A percentile compares a stretch with the other conserved stretches of the same genome.
These are phyloP conservation scores for Yamadazyma blattariae DNA, from an alignment of 1,139 yeast genomes.

Conservation along the genomic window DNA sequence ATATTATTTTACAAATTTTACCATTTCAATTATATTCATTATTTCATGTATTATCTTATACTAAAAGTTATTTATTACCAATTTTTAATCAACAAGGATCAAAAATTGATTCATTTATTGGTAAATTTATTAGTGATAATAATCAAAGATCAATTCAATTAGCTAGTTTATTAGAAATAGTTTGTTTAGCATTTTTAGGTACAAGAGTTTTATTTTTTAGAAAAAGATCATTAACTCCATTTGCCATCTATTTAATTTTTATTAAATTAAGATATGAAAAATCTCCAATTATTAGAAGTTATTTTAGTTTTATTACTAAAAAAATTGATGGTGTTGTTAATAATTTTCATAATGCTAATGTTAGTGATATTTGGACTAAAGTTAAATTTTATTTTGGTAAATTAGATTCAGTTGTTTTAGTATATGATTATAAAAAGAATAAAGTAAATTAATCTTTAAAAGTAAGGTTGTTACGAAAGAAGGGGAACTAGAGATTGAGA, in stretches of 20 bases:
- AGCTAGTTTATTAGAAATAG: slow-evolving; percentile 70
- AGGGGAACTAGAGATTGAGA: too few relatives aligned
- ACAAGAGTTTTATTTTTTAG: slow-evolving; percentile 60
- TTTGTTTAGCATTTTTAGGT: slow-evolving; percentile 48
- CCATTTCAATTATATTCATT: slow-evolving; percentile 57
- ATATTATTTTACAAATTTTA: slow-evolving; percentile 41
- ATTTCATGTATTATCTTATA: slow-evolving; percentile 60
- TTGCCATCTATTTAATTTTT: slow-evolving; percentile 59
- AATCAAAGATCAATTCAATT: slow-evolving; percentile 69
- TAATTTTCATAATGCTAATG: slow-evolving; percentile 57
- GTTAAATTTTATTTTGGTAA: slow-evolving; percentile 47
- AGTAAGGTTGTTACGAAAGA: too few relatives aligned
- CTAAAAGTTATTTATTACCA: slow-evolving; percentile 67
- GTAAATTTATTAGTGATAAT: slow-evolving; percentile 55
- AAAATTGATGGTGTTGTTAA: slow-evolving; percentile 63
- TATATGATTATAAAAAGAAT: slow-evolving; percentile 35
- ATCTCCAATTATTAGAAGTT: slow-evolving; percentile 70
- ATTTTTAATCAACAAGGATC: slow-evolving; percentile 48
- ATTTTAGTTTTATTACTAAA: slow-evolving; percentile 69
- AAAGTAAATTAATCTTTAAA: slow-evolving; percentile 14
- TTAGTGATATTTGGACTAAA: slow-evolving; percentile 60
- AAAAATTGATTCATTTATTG: slow-evolving; percentile 40
- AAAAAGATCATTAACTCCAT: slow-evolving; percentile 60
- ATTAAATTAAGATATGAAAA: slow-evolving; percentile 77
- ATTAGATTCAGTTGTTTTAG: slow-evolving; percentile 29